Evolutionary conservation across 2,329 filamentous ascomycete genomes (phyloP).

Genomic region (Neoscytalidium dimidiatum): DNA sequence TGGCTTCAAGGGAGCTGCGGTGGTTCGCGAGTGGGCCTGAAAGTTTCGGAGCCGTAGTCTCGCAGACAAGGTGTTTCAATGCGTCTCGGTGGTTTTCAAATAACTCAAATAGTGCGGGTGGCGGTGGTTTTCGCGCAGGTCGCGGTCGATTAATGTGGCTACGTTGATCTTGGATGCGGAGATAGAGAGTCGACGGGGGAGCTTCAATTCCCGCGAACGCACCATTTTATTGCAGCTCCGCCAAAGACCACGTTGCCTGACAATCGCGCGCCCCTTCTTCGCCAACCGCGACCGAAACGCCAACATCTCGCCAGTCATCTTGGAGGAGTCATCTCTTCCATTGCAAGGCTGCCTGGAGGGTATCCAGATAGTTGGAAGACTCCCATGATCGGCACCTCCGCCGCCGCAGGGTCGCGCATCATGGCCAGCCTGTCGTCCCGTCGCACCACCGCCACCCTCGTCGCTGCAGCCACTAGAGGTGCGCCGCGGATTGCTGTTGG

Average conservation of each 20-base stretch:
- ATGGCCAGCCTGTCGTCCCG: not conserved
- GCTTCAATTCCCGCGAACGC: constrained; percentile 6
- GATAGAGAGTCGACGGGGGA: not conserved
- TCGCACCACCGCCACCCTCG: not conserved
- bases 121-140: not conserved
- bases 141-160: constrained; percentile 10
- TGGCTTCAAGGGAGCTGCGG: constrained; percentile 1
- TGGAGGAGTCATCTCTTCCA: constrained; percentile 1
- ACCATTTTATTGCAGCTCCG: constrained; percentile 1
- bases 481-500: not conserved
- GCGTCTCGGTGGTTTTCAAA: not conserved
- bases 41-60: not conserved
- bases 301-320: not conserved
- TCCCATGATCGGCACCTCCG: constrained; percentile 7
- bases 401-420: not conserved
- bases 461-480: not conserved
- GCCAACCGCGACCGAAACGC: not conserved
- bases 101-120: not conserved
- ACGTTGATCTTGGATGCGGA: constrained; percentile 13
- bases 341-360: constrained; percentile 1
- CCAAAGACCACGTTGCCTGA: constrained; percentile 19
- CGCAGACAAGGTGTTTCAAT: not conserved
- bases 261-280: not conserved
- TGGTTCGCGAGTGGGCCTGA: not conserved
- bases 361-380: not conserved